Evolutionary conservation across 768 basidiomycete genomes (phyloP).

Genomic region (Boletus tylopilopsis): DNA sequence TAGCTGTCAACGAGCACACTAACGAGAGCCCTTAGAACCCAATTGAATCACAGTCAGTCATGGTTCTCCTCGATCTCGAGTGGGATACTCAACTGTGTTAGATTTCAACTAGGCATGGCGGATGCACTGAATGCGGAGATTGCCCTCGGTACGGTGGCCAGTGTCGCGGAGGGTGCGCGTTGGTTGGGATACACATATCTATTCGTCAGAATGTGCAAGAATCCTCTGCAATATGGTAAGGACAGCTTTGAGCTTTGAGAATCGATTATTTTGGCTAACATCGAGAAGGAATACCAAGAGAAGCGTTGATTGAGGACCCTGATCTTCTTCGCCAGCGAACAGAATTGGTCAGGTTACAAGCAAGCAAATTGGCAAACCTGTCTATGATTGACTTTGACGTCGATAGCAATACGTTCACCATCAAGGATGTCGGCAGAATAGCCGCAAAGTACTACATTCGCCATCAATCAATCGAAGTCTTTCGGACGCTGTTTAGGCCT

Average conservation of each 20-base stretch:
- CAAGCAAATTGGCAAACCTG: constrained; percentile 58
- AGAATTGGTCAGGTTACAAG: constrained; percentile 64
- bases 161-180: constrained; percentile 77
- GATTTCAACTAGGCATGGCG: constrained; percentile 79
- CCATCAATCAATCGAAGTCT: constrained; percentile 79
- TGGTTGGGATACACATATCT: constrained; percentile 99
- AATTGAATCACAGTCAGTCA: constrained; percentile 87
- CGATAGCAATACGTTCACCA: constrained; percentile 52
- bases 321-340: constrained; percentile 65
- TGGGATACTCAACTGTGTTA: constrained; percentile 21
- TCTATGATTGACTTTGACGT: constrained; percentile 82
- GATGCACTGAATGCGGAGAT: constrained; percentile 96
- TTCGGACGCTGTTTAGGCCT: constrained; percentile 71
- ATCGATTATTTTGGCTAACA: constrained; percentile 5
- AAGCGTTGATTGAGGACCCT: constrained; percentile 66
- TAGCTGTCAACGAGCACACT: neutral
- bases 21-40: constrained; percentile 55
- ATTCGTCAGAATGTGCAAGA: constrained; percentile 91
- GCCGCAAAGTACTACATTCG: constrained; percentile 97
- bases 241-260: neutral
- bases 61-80: neutral
- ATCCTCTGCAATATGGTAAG: constrained; percentile 82
- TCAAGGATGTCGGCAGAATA: constrained; percentile 92
- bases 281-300: constrained; percentile 65
- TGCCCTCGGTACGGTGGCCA: constrained; percentile 89